A percentile compares a stretch with the other conserved stretches of the same genome.
Evolutionary conservation across 768 basidiomycete genomes (phyloP).

Genomic region (Phaeotremella skinneri): DNA sequence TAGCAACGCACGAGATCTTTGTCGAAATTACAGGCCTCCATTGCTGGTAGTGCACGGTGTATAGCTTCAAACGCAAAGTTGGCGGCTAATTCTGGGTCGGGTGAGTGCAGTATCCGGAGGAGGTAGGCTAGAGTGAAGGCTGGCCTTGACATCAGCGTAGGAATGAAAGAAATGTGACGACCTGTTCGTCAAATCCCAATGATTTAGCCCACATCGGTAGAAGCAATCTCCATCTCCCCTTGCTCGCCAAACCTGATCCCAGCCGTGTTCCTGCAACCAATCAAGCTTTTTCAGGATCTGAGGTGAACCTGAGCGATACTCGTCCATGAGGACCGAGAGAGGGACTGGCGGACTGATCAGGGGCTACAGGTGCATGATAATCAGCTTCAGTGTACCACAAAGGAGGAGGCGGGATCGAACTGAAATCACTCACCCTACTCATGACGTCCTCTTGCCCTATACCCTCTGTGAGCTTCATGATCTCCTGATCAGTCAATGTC

Average conservation of each 20-base stretch:
- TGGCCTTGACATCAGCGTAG: conserved; percentile 42
- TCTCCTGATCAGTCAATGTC: conserved; percentile 51
- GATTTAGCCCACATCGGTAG: conserved; percentile 67
- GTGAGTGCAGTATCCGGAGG: conserved; percentile 61
- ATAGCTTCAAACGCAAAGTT: conserved; percentile 59
- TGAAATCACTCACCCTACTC: conserved; percentile 24
- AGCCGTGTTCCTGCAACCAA: conserved; percentile 65
- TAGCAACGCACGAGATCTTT: conserved; percentile 60
- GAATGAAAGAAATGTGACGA: background rate
- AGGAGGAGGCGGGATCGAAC: background rate
- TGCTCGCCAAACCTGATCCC: conserved; percentile 64
- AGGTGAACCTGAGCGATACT: conserved; percentile 42
- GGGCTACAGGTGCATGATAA: conserved; percentile 24
- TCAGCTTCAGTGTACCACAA: conserved; percentile 5
- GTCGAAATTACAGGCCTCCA: conserved; percentile 65
- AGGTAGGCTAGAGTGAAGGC: conserved; percentile 81
- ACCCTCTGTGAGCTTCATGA: conserved; percentile 45
- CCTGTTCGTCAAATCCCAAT: background rate
- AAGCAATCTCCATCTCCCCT: conserved; percentile 81
- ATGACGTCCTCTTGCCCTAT: conserved; percentile 39
- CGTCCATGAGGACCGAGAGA: conserved; percentile 40
- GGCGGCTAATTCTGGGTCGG: conserved; percentile 57
- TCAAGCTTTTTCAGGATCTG: conserved; percentile 72
- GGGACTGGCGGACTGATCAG: conserved; percentile 51
- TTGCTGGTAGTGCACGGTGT: conserved; percentile 56